Evolutionary conservation across 192 early-diverging fungal genomes (phyloP), one percentile per base, ranked within the genome.

Genomic region (Entophlyctis helioformis): DNA sequence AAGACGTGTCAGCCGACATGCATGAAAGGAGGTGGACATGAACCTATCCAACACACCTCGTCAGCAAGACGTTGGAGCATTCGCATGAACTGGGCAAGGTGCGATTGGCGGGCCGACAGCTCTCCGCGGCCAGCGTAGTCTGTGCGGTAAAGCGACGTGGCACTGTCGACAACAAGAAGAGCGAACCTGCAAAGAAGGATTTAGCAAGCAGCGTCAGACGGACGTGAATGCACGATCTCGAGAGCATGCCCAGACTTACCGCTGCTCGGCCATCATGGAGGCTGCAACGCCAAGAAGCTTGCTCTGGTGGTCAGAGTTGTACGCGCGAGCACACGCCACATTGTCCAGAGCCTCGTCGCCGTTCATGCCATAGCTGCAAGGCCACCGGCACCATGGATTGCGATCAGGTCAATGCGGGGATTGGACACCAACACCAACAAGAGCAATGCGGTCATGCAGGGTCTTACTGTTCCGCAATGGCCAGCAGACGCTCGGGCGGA

Each of bases 71-170:
- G 67, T 45, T 83, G 62, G 10, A 98, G 68, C 34, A 74, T 80
- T 35, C 92, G 72, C 56, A 96, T 52, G 51, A 98, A 96, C 26
- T 83, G 67, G 1, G 87, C 92, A 50, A 95, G 60, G 49, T 98
- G 95, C 80, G 85, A 88, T 63, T 98, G 92, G 26, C 92, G 69
- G 39, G 89, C 91, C 1, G 87, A 80, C 33, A 98, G 74, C 65
- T 98, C 91, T 36, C 94, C 94, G 56, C 94, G 79, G 10, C 92
- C 95, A 13, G 84, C 80, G 55, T 79, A 98, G 63, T 98, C 95
- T n/a, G 95, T 98, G 48, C 92, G 73, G 54, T 98, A 98, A 13
- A 96, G 65, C 1, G 91, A 70, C 18, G 86, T 98, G 10, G 88
- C 83, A 44, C 85, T 89, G 62, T 98, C 94, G 5, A 98, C 89